phyloP scores from a whole-genome alignment of 1,284 basidiomycete genomes.

The Abortiporus biennis region DNA sequence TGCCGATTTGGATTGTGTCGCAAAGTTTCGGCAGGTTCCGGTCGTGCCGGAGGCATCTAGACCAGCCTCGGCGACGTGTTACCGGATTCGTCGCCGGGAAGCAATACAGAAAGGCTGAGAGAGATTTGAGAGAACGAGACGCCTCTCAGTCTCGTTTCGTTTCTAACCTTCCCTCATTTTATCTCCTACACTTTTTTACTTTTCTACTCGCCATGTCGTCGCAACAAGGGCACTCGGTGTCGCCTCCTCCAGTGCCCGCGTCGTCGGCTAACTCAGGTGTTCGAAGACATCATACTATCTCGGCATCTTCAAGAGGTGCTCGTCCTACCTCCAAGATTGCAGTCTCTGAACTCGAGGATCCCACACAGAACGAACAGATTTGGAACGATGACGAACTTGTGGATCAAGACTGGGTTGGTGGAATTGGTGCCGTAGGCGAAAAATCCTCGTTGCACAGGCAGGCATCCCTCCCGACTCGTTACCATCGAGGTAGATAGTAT shows the following conservation, averaged over 20 bases:
- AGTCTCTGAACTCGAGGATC: constrained; percentile 57
- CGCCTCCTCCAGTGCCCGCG: constrained; percentile 26
- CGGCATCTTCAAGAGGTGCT: constrained; percentile 62
- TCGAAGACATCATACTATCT: constrained; percentile 77
- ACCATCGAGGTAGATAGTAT: constrained; percentile 60
- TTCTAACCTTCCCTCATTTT: constrained; percentile 11
- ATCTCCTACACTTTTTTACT: constrained; percentile 10
- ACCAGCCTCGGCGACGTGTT: no score
- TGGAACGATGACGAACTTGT: constrained; percentile 75
- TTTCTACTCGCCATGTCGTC: constrained; percentile 28
- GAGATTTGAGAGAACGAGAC: neutral
- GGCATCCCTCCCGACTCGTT: constrained; percentile 72
- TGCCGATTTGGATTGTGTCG: no score
- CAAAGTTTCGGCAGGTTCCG: no score
- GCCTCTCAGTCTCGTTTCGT: constrained; percentile 6
- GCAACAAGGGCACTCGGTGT: constrained; percentile 26
- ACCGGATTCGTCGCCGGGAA: constrained; percentile 1
- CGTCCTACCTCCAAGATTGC: constrained; percentile 53
- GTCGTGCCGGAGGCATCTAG: no score
- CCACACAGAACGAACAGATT: constrained; percentile 49
- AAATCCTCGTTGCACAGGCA: constrained; percentile 73
- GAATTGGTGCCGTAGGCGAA: constrained; percentile 75
- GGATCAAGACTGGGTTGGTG: constrained; percentile 72
- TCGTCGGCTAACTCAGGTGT: constrained; percentile 30
- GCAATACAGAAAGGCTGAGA: neutral